A percentile compares a stretch with the other conserved stretches of the same genome.
Evolutionary conservation across 2,329 filamentous ascomycete species (phyloP).

Genomic region (Calonectria naviculata): DNA sequence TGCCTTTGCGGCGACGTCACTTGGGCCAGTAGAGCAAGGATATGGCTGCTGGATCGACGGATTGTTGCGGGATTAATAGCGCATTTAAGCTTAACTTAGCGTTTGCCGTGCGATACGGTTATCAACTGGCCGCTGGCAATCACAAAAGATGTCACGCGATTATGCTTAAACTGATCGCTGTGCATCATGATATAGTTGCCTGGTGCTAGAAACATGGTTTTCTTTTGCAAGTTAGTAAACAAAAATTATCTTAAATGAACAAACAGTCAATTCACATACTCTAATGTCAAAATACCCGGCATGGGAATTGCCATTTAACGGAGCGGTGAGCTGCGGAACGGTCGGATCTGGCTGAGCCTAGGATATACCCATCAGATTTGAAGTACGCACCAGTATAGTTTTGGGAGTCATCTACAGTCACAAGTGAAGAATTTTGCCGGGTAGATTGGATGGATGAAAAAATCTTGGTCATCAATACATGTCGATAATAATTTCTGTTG

Average conservation of each 20-base stretch:
- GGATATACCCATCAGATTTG: no score
- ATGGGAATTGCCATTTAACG: no score
- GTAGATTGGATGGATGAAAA: no score
- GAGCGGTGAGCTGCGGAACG: no score
- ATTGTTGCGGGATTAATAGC: not conserved
- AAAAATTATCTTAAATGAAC: not conserved
- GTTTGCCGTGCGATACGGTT: not conserved
- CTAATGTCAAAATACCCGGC: no score
- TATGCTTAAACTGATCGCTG: no score
- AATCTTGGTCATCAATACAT: no score
- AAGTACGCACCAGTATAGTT: no score
- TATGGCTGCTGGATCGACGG: not conserved
- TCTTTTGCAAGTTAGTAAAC: not conserved
- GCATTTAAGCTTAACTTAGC: slow-evolving; percentile 6
- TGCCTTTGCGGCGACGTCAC: not conserved
- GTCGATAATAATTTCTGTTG: no score
- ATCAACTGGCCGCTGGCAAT: not conserved
- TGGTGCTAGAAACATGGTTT: not conserved
- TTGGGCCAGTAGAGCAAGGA: not conserved
- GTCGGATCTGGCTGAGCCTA: no score
- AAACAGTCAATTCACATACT: not conserved
- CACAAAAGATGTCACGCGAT: not conserved
- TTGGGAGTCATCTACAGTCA: no score
- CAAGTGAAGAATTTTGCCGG: no score
- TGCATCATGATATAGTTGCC: not conserved